Evolutionary conservation across 768 basidiomycete species (phyloP).

Genomic region (Psilocybe sp.): DNA sequence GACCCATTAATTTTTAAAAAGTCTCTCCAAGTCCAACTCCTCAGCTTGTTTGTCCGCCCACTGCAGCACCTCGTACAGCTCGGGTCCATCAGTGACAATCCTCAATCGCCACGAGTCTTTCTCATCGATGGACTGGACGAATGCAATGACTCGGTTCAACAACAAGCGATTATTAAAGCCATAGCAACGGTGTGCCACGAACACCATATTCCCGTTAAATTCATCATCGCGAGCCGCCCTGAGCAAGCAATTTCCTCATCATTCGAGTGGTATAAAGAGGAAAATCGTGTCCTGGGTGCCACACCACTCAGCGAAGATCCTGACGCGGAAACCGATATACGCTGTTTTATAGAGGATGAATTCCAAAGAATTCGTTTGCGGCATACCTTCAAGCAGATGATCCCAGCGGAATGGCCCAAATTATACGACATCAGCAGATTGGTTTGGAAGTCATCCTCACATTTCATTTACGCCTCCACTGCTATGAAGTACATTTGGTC

Average conservation of each 20-base stretch:
- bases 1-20: background rate
- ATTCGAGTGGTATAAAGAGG: background rate
- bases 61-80: background rate
- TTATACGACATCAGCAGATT: background rate
- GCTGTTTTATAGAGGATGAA: background rate
- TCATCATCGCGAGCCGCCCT: background rate
- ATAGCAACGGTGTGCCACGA: background rate
- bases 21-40: background rate
- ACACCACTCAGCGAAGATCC: background rate
- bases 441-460: background rate
- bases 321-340: background rate
- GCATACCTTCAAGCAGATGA: background rate
- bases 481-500: background rate
- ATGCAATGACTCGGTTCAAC: background rate
- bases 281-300: background rate
- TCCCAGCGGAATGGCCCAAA: background rate
- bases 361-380: background rate
- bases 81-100: background rate
- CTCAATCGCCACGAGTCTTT: background rate
- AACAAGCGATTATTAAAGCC: background rate
- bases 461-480: background rate
- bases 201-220: background rate
- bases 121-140: constrained; percentile 3
- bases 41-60: background rate
- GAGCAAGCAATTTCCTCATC: background rate